phyloP scores from a whole-genome alignment of 441 rosid genomes.

The Pelargonium cotyledonis region DNA sequence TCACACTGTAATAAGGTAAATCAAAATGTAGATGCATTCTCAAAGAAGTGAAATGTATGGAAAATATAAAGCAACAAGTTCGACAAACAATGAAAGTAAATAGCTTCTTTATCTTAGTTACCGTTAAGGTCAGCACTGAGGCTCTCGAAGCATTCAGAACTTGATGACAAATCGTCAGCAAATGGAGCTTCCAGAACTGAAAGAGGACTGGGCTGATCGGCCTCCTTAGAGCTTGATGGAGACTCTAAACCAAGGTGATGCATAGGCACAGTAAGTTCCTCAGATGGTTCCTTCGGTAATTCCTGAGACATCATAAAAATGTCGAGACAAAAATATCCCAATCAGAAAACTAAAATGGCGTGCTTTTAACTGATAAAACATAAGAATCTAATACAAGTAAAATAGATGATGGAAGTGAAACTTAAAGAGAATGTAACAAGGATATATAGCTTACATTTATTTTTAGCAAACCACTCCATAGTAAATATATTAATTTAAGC shows the following conservation, averaged over 20 bases:
- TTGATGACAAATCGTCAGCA: conserved; percentile 56
- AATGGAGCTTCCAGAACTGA: conserved; percentile 89
- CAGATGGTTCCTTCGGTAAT: conserved; percentile 30
- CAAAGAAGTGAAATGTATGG: background rate
- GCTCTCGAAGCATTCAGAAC: conserved; percentile 90
- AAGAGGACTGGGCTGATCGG: conserved; percentile 91
- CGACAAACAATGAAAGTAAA: background rate
- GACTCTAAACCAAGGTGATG: conserved; percentile 43
- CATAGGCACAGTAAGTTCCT: conserved; percentile 23
- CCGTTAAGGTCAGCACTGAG: conserved; percentile 87
- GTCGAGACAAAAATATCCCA: background rate
- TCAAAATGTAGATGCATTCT: background rate
- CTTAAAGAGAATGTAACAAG: background rate
- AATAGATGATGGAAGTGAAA: too few relatives aligned
- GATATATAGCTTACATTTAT: too few relatives aligned
- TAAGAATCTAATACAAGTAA: background rate
- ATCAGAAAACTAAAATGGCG: background rate
- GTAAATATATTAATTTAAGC: background rate
- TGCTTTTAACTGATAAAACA: background rate
- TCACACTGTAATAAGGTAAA: too few relatives aligned
- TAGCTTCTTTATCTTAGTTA: conserved; percentile 22
- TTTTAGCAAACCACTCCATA: background rate
- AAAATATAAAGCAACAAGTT: conserved; percentile 3
- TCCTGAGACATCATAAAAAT: conserved; percentile 39
- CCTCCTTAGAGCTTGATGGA: conserved; percentile 58